A percentile compares a stretch with the other conserved stretches of the same genome.
Conservation (phyloP, 305 asterid species). For the Solanum hybrid region DNA sequence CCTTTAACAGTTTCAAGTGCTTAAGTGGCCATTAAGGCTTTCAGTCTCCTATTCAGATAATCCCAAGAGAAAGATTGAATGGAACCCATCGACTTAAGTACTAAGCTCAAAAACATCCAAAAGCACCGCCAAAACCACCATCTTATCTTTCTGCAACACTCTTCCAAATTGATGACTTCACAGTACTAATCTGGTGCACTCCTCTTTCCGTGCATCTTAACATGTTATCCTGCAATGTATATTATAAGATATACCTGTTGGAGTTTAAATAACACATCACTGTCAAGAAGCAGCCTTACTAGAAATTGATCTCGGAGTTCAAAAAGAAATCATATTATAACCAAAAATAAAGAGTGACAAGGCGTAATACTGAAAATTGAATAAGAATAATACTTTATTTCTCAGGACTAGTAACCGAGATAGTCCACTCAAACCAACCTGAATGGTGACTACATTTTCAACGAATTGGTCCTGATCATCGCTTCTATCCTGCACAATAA, state of each 20-base stretch:
- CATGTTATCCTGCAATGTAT: neutral
- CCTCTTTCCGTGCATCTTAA: neutral
- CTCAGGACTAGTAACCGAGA: neutral
- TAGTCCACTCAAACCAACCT: constrained; percentile 34
- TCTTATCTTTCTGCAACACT: neutral
- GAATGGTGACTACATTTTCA: constrained; percentile 67
- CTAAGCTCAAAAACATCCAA: neutral
- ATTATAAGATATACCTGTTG: neutral
- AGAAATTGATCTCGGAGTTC: neutral
- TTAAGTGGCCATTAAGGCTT: neutral
- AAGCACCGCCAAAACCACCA: neutral
- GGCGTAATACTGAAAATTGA: neutral
- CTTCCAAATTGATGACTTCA: neutral
- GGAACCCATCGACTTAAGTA: neutral
- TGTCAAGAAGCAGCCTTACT: neutral
- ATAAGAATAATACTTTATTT: neutral
- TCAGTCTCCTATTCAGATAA: neutral
- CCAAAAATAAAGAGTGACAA: neutral
- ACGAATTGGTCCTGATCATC: constrained; percentile 38
- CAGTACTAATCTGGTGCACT: neutral
- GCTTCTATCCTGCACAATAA: constrained; percentile 54
- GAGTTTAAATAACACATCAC: neutral
- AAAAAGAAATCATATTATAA: neutral
- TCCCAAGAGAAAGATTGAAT: neutral
- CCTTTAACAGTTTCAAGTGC: neutral